Base-by-base conservation (phyloP, 2,329 filamentous ascomycete species). In the Cladosporium phlei region DNA sequence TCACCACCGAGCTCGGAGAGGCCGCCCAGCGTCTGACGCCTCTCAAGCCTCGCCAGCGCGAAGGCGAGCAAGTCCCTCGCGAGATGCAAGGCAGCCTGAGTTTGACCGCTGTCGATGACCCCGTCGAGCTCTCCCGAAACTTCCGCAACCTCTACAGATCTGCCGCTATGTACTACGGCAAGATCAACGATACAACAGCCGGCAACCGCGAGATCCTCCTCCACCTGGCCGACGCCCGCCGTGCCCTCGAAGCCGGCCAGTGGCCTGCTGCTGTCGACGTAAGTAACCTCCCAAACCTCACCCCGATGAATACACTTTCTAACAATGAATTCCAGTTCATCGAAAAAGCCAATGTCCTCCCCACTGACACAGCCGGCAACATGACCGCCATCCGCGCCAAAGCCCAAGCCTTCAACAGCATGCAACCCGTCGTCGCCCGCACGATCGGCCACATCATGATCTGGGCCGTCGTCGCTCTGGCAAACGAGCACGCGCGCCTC, bases 391-490 rank as follows among this genome's bases (percentile, higher is more conserved):
- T 98, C 68, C 87, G 93, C 53, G 77, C 77, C 54, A 83, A 83
- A 51, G 89, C 91, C 1, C 82, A 87, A 58, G 84, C 83, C 52
- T 97, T 98, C 69, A 79, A 87, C 12, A 75, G 78, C 2, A 77
- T 95, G 30, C 80, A 88, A 3, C 81, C 88, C 55, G 80, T 89
- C 6, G 86, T 98, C 30, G 85, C 90, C 2, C 83, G 88, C 63
- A 95, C 93, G 60, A 83, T 96, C 58, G 91, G 91, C 14, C 88
- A 91, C 66, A 75, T 97, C 52, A 78, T 98, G 53, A 85, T 95
- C 71, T 97, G 93, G 93, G 88, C 88, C 39, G 88, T 98, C 55
- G 78, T 85, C 32, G 89, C 86, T 69, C 94, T 90, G 67, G 83
- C 85, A 39, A 79, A 82, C 47, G 85, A 95, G 67, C 80, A 87